phyloP scores from a whole-genome alignment of 2,329 filamentous ascomycete genomes.

The Aspergillus versicolor region DNA sequence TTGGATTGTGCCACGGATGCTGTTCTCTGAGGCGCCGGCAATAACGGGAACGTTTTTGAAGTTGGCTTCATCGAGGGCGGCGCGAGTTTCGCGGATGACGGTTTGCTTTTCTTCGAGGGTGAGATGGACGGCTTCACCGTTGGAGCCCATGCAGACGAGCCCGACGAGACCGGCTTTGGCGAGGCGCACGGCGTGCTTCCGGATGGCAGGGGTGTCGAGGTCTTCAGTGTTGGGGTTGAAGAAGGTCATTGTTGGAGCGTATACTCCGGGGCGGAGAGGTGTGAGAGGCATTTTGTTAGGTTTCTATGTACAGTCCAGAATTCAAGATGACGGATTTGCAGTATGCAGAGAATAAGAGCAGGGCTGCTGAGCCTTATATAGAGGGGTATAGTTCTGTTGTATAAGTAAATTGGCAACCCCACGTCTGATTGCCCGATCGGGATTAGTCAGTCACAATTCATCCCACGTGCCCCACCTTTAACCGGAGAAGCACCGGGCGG shows the following conservation, averaged over 20 bases:
- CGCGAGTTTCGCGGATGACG: constrained; percentile 74
- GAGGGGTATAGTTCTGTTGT: background rate
- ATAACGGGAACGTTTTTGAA: constrained; percentile 76
- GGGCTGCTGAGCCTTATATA: background rate
- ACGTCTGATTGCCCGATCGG: background rate
- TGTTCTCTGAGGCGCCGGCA: constrained; percentile 77
- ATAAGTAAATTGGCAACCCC: constrained; percentile 2
- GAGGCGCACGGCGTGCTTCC: constrained; percentile 76
- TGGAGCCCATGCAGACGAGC: constrained; percentile 84
- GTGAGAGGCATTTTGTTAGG: constrained; percentile 38
- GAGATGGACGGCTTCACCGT: constrained; percentile 85
- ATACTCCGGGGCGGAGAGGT: constrained; percentile 78
- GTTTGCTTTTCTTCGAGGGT: constrained; percentile 72
- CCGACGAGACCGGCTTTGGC: constrained; percentile 75
- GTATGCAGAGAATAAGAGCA: background rate
- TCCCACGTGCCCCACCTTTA: constrained; percentile 9
- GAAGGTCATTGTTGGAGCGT: constrained; percentile 87
- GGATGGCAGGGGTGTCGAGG: constrained; percentile 75
- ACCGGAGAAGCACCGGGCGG: constrained; percentile 4
- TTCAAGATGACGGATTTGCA: background rate
- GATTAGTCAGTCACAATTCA: background rate
- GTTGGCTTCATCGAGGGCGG: constrained; percentile 78
- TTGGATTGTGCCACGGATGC: constrained; percentile 76
- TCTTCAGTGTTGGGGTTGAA: constrained; percentile 83
- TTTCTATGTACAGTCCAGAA: background rate